These are phyloP conservation scores for Fusarium ramigenum DNA, from an alignment of 2,329 filamentous ascomycete species.

Conservation along the genomic window DNA sequence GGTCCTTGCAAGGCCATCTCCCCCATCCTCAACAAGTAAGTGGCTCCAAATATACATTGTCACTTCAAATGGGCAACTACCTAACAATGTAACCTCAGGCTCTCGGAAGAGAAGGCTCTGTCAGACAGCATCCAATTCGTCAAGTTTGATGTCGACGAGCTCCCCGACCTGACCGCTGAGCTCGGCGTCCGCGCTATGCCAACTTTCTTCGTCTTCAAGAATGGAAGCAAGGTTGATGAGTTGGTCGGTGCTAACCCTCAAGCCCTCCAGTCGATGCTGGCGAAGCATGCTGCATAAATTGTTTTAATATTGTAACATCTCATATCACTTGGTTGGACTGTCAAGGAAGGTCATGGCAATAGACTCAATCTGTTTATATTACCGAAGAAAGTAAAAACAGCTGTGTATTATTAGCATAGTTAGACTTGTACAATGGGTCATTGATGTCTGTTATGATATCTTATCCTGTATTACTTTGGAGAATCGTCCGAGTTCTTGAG, in stretches of 20 bases:
- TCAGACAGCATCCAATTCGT: slow-evolving; percentile 74
- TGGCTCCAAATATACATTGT: background rate
- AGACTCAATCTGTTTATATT: background rate
- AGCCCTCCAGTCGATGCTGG: slow-evolving; percentile 28
- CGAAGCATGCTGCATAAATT: slow-evolving; percentile 17
- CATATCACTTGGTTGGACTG: background rate
- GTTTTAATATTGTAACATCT: background rate
- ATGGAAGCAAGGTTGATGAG: slow-evolving; percentile 76
- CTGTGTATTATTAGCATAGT: slow-evolving; percentile 20
- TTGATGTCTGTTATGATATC: background rate
- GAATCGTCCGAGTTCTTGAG: background rate
- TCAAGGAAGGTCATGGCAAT: background rate
- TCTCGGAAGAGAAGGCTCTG: slow-evolving; percentile 54
- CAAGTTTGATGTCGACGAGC: slow-evolving; percentile 91
- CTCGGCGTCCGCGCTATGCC: slow-evolving; percentile 91
- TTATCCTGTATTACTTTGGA: background rate
- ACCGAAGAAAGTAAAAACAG: background rate
- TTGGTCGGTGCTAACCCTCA: slow-evolving; percentile 84
- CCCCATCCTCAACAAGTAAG: slow-evolving; percentile 66
- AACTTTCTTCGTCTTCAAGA: slow-evolving; percentile 86
- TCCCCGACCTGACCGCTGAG: slow-evolving; percentile 78
- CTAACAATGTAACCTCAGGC: slow-evolving; percentile 12
- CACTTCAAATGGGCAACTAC: background rate
- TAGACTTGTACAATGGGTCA: background rate
- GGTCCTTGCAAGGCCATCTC: slow-evolving; percentile 94